phyloP scores from a whole-genome alignment of 768 basidiomycete genomes.

The Gymnopilus dilepis region DNA sequence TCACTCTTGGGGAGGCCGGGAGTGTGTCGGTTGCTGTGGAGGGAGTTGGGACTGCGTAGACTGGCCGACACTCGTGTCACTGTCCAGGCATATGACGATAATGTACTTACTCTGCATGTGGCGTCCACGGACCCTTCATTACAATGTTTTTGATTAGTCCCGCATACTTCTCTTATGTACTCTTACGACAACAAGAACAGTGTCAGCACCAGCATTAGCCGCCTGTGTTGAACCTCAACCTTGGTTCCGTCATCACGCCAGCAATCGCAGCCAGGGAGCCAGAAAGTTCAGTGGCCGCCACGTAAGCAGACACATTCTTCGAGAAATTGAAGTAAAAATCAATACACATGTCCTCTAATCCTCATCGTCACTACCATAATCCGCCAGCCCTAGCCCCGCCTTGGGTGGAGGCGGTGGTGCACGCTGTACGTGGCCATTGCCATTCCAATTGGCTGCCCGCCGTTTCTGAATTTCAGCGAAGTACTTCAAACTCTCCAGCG shows the following conservation, averaged over 20 bases:
- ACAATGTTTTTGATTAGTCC: too few relatives aligned
- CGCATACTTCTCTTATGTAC: background rate
- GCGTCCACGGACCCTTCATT: too few relatives aligned
- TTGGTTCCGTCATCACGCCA: too few relatives aligned
- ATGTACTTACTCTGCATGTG: too few relatives aligned
- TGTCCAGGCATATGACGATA: too few relatives aligned
- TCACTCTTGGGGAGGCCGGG: conserved; percentile 34
- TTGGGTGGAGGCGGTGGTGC: conserved; percentile 38
- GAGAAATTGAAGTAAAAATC: background rate
- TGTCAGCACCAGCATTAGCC: too few relatives aligned
- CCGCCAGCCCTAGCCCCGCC: conserved; percentile 65
- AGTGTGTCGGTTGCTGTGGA: background rate
- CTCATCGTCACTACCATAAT: conserved; percentile 80
- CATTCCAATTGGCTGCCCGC: conserved; percentile 44
- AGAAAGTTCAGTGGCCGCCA: too few relatives aligned
- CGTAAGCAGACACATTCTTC: background rate
- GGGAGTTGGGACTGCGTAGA: background rate
- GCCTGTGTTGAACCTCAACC: too few relatives aligned
- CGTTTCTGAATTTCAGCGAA: conserved; percentile 86
- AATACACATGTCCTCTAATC: conserved; percentile 29
- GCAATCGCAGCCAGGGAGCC: too few relatives aligned
- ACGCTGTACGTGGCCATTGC: conserved; percentile 27
- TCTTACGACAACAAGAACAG: conserved; percentile 11
- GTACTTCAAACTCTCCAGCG: conserved; percentile 88
- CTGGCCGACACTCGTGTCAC: too few relatives aligned